phyloP scores from a whole-genome alignment of 164 flowering plant species.

The Tetracentron sinense region DNA sequence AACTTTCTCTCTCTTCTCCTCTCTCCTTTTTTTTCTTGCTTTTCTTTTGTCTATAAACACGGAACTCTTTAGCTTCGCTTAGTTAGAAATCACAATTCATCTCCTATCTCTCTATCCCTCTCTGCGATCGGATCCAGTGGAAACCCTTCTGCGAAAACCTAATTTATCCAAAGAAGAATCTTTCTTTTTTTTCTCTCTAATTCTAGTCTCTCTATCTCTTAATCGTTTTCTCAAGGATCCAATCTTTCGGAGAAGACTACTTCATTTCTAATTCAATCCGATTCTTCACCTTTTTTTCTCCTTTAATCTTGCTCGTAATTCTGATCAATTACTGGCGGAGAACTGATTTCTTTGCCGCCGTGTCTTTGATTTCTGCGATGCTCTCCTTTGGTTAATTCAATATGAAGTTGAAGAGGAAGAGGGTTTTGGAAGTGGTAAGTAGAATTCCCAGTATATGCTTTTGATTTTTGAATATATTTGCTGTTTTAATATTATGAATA shows the following conservation, averaged over 20 bases:
- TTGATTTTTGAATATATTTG: neutral
- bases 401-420: conserved; percentile 59
- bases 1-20: too few species aligned
- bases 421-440: conserved; percentile 63
- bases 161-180: neutral
- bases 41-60: too few species aligned
- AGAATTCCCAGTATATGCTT: neutral
- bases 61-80: too few species aligned
- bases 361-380: conserved; percentile 26
- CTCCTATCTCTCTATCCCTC: too few species aligned
- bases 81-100: too few species aligned
- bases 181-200: neutral
- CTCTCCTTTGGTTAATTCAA: conserved; percentile 27
- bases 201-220: neutral
- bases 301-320: neutral
- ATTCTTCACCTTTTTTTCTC: neutral
- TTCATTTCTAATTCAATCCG: neutral
- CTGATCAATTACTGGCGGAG: conserved; percentile 20
- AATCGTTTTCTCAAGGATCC: neutral
- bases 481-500: neutral
- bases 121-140: conserved; percentile 8
- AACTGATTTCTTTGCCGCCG: conserved; percentile 19
- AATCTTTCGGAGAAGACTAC: neutral
- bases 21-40: neutral
- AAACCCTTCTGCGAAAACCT: conserved; percentile 1